Conservation (phyloP, 257 asterid species). For the Ophiorrhiza pumila region DNA sequence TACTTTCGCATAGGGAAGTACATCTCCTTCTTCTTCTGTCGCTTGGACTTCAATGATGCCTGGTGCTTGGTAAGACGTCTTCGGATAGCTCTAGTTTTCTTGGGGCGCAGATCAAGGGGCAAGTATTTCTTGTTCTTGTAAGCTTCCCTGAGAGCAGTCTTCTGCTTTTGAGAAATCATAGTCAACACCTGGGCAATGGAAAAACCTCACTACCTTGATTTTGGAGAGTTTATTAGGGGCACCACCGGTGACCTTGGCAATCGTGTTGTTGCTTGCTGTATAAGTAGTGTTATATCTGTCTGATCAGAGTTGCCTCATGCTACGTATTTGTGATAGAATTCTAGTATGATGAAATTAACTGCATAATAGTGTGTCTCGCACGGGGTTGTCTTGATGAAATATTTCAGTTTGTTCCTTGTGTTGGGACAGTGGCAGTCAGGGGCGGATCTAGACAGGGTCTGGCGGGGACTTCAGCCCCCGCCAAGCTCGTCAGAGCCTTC, state of each 20-base stretch:
- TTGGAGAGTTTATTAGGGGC: constrained; percentile 42
- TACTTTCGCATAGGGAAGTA: constrained; percentile 33
- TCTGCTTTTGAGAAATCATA: constrained; percentile 34
- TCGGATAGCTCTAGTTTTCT: constrained; percentile 40
- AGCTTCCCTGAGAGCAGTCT: constrained; percentile 35
- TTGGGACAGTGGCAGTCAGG: too few relatives aligned
- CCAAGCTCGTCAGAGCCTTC: too few relatives aligned
- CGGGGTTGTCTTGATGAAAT: too few relatives aligned
- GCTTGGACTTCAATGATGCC: constrained; percentile 37
- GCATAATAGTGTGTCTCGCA: too few relatives aligned
- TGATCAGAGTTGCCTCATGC: too few relatives aligned
- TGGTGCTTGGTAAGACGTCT: constrained; percentile 38
- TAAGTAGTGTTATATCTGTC: too few relatives aligned
- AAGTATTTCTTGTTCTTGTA: constrained; percentile 39
- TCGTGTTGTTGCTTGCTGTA: too few relatives aligned
- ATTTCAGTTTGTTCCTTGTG: too few relatives aligned
- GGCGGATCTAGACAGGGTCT: too few relatives aligned
- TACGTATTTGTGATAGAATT: too few relatives aligned
- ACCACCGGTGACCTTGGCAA: constrained; percentile 43
- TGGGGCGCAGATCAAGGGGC: constrained; percentile 40
- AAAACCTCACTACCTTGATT: constrained; percentile 38
- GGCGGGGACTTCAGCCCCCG: too few relatives aligned
- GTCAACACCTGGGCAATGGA: constrained; percentile 43
- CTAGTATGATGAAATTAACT: too few relatives aligned
- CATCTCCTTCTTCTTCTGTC: constrained; percentile 40